Conservation (phyloP, 306 rosid species). For the Vigna mungo region DNA sequence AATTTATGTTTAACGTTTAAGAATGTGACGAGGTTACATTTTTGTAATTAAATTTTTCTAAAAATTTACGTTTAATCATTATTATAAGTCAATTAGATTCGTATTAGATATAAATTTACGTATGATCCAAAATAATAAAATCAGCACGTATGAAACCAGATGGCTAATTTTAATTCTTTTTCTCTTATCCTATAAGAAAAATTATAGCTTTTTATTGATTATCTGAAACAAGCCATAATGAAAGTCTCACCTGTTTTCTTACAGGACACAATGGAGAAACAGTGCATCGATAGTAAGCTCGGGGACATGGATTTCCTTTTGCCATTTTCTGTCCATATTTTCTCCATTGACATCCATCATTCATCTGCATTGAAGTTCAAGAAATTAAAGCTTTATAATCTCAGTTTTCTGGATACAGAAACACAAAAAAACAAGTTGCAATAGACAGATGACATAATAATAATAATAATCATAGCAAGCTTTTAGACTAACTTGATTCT, state of each 20-base stretch:
- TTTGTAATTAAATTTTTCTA: no score
- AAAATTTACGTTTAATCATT: no score
- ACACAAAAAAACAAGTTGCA: neutral
- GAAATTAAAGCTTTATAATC: neutral
- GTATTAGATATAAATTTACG: no score
- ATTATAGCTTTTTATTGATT: neutral
- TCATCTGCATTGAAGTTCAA: conserved; percentile 52
- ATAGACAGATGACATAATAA: no score
- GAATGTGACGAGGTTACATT: no score
- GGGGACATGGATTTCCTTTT: conserved; percentile 87
- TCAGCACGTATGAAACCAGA: conserved; percentile 49
- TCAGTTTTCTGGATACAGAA: neutral
- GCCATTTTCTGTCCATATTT: conserved; percentile 89
- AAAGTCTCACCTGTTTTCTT: conserved; percentile 65
- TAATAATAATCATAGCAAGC: no score
- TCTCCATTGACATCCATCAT: conserved; percentile 92
- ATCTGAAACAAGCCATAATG: neutral
- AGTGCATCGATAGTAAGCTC: conserved; percentile 83
- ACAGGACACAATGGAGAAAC: conserved; percentile 75
- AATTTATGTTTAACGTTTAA: no score
- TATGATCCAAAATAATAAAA: no score
- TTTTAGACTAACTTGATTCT: neutral
- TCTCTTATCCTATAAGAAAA: neutral
- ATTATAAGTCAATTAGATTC: no score
- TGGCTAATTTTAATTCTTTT: neutral